Base-by-base conservation (phyloP, 495 filamentous ascomycete genomes). In the Daldinia caldariorum region DNA sequence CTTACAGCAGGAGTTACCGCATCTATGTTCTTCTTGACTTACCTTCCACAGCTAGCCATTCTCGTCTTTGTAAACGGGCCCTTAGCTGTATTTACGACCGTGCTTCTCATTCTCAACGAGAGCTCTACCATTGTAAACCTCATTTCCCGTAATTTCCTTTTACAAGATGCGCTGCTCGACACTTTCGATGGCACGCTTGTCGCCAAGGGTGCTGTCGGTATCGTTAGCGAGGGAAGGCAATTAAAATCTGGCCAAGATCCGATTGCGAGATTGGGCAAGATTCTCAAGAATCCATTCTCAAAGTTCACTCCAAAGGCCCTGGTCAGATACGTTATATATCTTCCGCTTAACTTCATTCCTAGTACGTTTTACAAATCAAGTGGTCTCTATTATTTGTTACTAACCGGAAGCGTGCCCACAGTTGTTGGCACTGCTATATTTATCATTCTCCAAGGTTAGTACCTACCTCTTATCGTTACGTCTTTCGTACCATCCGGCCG, bases 321-420 rank as follows among this genome's bases (percentile, higher is more conserved):
- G 13, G 74, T 97, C 7, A 81, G 90, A 47, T 92, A 92, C 69
- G 76, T 93, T n/a, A 75, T 92, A 43, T 91, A 93, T 72, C 81
- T 97, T n/a, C 94, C 95, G 12, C 83, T 98, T 55, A 97, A 97
- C 78, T 90, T 97, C 63, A 91, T 99, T 45, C 95, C 95, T 43
- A 78, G 81, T 83, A 26, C 26, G 22, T 45, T 45, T 12, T 9
- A 13, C 1, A 14, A 20, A 31, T 4, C 5, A 1, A 14, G 50
- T 3, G 5, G 8, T 6, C 1, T 22, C 4, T 35, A 18, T 7
- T 37, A n/a, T 61, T 38, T n/a, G 8, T 57, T 22, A 18, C 53
- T 72, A 45, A 63, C 31, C 31, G 51, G 26, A 10, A 8, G 8
- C 4, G 4, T n/a, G 29, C 5, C 18, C 56, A 63, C 66, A 82